Evolutionary conservation across 352 stramenopile species (phyloP), one percentile per base, ranked within the genome.

Genomic region (Globisporangium recalcitrans): DNA sequence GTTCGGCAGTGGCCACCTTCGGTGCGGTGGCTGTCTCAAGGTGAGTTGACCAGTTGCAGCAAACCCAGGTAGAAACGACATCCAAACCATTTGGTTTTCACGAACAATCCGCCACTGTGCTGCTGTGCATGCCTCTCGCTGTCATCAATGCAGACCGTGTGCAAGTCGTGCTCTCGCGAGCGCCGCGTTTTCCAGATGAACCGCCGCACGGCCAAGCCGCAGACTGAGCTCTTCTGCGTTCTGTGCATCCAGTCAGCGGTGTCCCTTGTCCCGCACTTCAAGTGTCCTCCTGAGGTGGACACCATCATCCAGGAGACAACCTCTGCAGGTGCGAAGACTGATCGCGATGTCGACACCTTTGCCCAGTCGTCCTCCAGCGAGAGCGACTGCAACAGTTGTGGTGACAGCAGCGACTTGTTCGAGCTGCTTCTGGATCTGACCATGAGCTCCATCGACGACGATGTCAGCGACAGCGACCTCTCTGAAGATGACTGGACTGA

Each of bases 201-300:
- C 5, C 24, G 47, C 11, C 47, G 47, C 47, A 53, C 24, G 13
- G 47, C 22, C 22, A 53, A 53, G 47, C 47, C 47, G 47, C 47
- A 53, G 14, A 53, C 47, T 14, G 47, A 53, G 47, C 4, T 53
- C 24, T 53, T 53, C 22, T 53, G 47, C 47, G 22, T 53, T 4
- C 24, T 29, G 7, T 53, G 47, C 47, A 34, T 53, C 24, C 24
- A 19, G 13, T 29, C 47, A 3, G 47, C 29, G 13, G 47, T 13
- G 14, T 53, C 29, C 1, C 10, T 34, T 1, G 47, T 21, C 14
- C 47, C 22, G 6, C 7, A 34, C 11, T 29, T 34, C 47, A 53
- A 36, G 47, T 13, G 47, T 53, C 24, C 47, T n/a, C 24, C 1
- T 31, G 24, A 2, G 6, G 22, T 19, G 24, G 47, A 53, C 47